Base-by-base conservation (phyloP, 2,329 filamentous ascomycete genomes). In the Colletotrichum orbiculare region DNA sequence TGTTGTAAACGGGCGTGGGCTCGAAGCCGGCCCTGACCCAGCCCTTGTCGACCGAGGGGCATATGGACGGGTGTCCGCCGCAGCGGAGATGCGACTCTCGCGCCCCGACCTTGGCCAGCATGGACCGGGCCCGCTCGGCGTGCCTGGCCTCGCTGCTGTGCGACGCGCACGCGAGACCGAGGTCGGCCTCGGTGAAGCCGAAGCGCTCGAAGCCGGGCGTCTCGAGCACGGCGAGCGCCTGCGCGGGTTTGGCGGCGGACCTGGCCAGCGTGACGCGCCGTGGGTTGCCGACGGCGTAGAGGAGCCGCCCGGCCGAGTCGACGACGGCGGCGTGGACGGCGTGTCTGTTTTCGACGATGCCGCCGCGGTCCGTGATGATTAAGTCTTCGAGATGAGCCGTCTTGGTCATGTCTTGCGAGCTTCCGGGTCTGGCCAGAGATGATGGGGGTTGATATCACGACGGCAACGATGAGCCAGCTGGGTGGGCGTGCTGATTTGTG, bases 101-200 rank as follows among this genome's bases (percentile, higher is more conserved):
- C 0, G 73, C 75, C 0, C 67, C 61, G 2, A 75, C 71, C 52
- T 76, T 79, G 5, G 15, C 64, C 5, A 84, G 67, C 73, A 84
- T 83, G 0, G 13, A 45, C 6, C 66, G 70, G 2, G 80, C 77
- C 2, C 78, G 78, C 0, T 61, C 11, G 34, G 82, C 68, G 57
- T 83, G 82, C 10, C 72, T 65, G 0, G 77, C 73, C 67, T 84
- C 81, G 56, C 77, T 78, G 66, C 68, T 83, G 64, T 84, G 81
- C 0, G 81, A 84, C 3, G 81, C 80, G 61, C 82, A 83, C 73
- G 81, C 79, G 2, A 84, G 70, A 1, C 80, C 82, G 2, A 84
- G 65, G 39, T 84, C 82, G 3, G 71, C 75, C 2, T 78, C 74
- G 15, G 79, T 72, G 33, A 83, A 77, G 1, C 69, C 69, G 54